Conservation (phyloP, 2,329 filamentous ascomycete genomes). For the Penicillium sp. region DNA sequence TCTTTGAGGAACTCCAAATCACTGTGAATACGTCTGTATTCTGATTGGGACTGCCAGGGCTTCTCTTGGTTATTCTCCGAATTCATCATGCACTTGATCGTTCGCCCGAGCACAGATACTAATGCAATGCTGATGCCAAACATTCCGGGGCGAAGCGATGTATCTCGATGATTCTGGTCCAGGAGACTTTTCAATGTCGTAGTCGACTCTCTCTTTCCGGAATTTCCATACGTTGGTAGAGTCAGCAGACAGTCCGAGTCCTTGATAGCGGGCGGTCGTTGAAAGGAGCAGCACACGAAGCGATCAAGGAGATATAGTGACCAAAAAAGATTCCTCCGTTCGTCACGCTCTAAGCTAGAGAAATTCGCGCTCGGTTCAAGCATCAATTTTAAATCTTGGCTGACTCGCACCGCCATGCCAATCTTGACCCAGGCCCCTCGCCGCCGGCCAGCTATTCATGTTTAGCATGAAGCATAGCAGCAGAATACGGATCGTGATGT, state of each 20-base stretch:
- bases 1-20: slow-evolving; percentile 25
- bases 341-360: slow-evolving; percentile 33
- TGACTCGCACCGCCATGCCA: slow-evolving; percentile 35
- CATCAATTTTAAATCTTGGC: slow-evolving; percentile 42
- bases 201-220: not conserved
- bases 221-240: slow-evolving; percentile 29
- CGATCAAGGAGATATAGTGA: slow-evolving; percentile 46
- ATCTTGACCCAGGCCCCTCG: slow-evolving; percentile 44
- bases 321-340: slow-evolving; percentile 45
- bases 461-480: slow-evolving; percentile 2
- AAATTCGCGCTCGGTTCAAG: slow-evolving; percentile 33
- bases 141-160: slow-evolving; percentile 16
- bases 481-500: not conserved
- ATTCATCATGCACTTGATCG: slow-evolving; percentile 28
- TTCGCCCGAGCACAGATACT: slow-evolving; percentile 23
- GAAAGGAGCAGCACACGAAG: slow-evolving; percentile 42
- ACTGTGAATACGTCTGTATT: slow-evolving; percentile 17
- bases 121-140: slow-evolving; percentile 27
- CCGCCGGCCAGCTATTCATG: slow-evolving; percentile 32
- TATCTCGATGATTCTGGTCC: slow-evolving; percentile 7
- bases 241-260: slow-evolving; percentile 40
- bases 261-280: slow-evolving; percentile 39
- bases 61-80: slow-evolving; percentile 4
- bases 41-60: slow-evolving; percentile 23
- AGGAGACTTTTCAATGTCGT: slow-evolving; percentile 19